phyloP scores from a whole-genome alignment of 1,139 yeast genomes.

The Hemisphaericaspora subhashii region DNA sequence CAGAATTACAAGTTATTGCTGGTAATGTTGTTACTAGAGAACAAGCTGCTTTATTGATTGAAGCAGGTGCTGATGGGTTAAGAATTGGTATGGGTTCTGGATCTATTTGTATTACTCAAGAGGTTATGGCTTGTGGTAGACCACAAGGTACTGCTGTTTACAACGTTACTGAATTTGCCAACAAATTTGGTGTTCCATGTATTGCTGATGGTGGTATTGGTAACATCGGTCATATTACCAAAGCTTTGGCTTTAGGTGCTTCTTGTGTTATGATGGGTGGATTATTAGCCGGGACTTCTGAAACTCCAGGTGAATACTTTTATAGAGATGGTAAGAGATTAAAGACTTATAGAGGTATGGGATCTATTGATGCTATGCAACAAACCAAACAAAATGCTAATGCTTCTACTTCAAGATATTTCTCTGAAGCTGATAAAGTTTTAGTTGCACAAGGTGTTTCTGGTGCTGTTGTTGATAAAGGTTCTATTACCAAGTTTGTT shows the following conservation, averaged over 20 bases:
- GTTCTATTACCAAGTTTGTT: conserved; percentile 87
- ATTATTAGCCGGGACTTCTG: conserved; percentile 96
- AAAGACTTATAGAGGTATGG: conserved; percentile 99
- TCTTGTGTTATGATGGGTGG: conserved; percentile 99
- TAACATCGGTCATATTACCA: conserved; percentile 97
- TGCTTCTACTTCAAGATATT: conserved; percentile 97
- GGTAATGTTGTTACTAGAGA: conserved; percentile 99
- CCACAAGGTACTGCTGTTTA: conserved; percentile 98
- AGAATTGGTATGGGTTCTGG: conserved; percentile 99
- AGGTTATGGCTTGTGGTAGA: conserved; percentile 99
- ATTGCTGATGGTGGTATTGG: conserved; percentile 99
- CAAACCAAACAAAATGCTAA: conserved; percentile 84
- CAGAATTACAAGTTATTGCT: conserved; percentile 85
- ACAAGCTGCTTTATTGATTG: conserved; percentile 94
- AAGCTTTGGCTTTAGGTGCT: conserved; percentile 96
- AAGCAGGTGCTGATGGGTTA: conserved; percentile 96
- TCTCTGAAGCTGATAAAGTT: conserved; percentile 92
- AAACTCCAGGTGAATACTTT: conserved; percentile 98
- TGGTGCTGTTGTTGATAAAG: conserved; percentile 96
- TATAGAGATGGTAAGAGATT: conserved; percentile 98
- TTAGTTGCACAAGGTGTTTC: conserved; percentile 99
- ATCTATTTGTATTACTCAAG: conserved; percentile 98
- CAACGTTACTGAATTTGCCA: conserved; percentile 84
- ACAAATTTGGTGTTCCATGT: conserved; percentile 90
- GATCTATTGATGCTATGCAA: conserved; percentile 99